A percentile compares a stretch with the other conserved stretches of the same genome.
Conservation (phyloP, 306 rosid species). For the Morella rubra region DNA sequence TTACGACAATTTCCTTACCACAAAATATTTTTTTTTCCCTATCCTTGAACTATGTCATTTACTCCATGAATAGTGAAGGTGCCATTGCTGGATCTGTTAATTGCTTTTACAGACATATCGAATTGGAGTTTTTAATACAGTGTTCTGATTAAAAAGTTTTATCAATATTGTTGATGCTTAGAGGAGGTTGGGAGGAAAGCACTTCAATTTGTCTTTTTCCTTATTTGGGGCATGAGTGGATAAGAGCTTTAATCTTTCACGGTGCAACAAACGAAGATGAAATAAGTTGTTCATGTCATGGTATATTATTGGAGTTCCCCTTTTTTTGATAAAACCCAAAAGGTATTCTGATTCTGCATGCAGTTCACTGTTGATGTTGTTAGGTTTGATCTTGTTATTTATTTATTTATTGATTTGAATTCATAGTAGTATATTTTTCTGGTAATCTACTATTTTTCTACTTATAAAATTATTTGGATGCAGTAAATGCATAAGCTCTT, state of each 20-base stretch:
- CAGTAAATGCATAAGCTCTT: not conserved
- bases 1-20: not conserved
- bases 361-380: not conserved
- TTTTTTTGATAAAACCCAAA: not conserved
- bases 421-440: not conserved
- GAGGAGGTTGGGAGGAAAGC: not conserved
- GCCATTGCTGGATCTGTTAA: not conserved
- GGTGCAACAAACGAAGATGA: not conserved
- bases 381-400: not conserved
- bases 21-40: not conserved
- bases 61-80: not conserved
- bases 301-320: not conserved
- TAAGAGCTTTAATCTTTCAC: not conserved
- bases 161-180: not conserved
- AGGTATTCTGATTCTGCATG: not conserved
- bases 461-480: not conserved
- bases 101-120: not conserved
- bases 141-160: not conserved
- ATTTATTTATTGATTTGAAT: not conserved
- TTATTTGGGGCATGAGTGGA: not conserved
- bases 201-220: not conserved
- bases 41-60: conserved; percentile 1
- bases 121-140: not conserved
- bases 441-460: not conserved
- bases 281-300: not conserved